Evolutionary conservation across 164 flowering plant genomes (phyloP), one percentile per base, ranked within the genome.

Genomic region (Hamamelis virginiana): DNA sequence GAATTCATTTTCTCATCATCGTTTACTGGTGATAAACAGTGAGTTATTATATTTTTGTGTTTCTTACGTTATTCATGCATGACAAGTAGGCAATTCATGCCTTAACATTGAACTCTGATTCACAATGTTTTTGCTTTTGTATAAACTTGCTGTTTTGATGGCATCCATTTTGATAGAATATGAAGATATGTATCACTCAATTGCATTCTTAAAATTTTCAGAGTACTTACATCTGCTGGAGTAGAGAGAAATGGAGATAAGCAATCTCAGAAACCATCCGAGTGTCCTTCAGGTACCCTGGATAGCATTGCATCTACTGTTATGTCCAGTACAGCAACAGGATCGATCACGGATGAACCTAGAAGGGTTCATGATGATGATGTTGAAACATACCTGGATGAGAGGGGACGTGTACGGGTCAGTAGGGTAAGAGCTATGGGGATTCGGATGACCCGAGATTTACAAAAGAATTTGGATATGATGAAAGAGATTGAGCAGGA

Each of bases 1-100:
- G 97, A 95, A 72, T 95, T 84, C 73, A 88, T 95, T 38, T 95
- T 91, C 73, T 92, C 97, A 19, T 88, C 99, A 66, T 87, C 97
- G 23, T 95, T 87, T 79, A 78, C 91, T 65, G 97, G 99, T 23
- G 87, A 95, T 69, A 95, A 85, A 80, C 75, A 82, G 99, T 95
- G 70, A 86, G 92, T 81, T 64, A 18, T 51, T n/a, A 48, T 18
- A 14, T 58, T 26, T 44, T n/a, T 18, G 11, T 59, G 15, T 23
- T n/a, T 14, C 26, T 4, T 23, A 9, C 48, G 9, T 48, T 52
- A 13, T 27, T 46, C 27, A 18, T 47, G 38, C 62, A 67, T 25
- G 38, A 57, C 43, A 1, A 33, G 41, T 33, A 67, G 25, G 53
- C 50, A 15, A 64, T 62, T 8, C 10, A 45, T 66, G 23, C 38